Evolutionary conservation across 192 early-diverging fungal genomes (phyloP), one percentile per base, ranked within the genome.

Genomic region (Coemansia sp.): DNA sequence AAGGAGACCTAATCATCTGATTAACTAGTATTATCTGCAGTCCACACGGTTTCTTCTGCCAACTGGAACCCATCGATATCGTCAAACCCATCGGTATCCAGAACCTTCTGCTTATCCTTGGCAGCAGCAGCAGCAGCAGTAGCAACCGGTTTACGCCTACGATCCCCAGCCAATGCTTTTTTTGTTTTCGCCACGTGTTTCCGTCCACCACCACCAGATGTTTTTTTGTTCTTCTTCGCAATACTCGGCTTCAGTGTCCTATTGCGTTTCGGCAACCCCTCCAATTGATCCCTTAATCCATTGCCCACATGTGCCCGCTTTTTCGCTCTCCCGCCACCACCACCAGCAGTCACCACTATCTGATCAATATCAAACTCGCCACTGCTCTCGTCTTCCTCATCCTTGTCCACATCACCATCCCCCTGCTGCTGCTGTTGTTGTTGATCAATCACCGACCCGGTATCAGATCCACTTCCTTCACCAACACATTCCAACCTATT

Each of bases 21-120:
- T 45, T 45, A 45, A 38, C 36, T 38, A 10, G 5, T 38, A 10
- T 38, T 38, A 10, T 36, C 30, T 34, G 11, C 5, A 38, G 55
- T 55, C 42, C 31, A 55, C 7, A 31, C 67, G 7, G 45, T 40
- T 29, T 75, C 73, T 42, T 75, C 73, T 11, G 54, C 67, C 17
- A 75, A 59, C 38, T 75, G 25, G 30, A 66, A 75, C 25, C 36
- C 63, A 38, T 75, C 73, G 34, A 75, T 75, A 30, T 75, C 73
- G 59, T 75, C 63, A 63, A 75, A 75, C 42, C 57, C 40, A 18
- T 60, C 61, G 33, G 71, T 33, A 38, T 30, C n/a, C 17, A 20
- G 56, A 14, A 25, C 22, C 22, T 25, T 25, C 22, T 58, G 30
- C 14, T 40, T 58, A 12, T 58, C 18, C n/a, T 12, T 18, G 38